These are phyloP conservation scores for Corchorus capsularis DNA, from an alignment of 345 rosid species.

Conservation along the genomic window DNA sequence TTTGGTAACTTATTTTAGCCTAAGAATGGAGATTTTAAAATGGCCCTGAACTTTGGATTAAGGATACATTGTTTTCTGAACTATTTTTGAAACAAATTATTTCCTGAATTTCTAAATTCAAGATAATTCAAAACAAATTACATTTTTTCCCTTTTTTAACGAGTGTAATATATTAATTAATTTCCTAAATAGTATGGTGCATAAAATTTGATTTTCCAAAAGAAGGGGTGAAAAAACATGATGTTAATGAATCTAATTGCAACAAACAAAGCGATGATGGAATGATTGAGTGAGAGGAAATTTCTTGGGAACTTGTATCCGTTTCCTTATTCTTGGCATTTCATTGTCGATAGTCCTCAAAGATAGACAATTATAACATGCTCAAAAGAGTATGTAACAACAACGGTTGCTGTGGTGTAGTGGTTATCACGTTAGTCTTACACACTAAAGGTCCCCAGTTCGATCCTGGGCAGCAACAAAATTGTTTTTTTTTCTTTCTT, in stretches of 20 bases:
- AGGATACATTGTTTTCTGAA: too few species aligned
- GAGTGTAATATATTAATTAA: too few species aligned
- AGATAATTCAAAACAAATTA: too few species aligned
- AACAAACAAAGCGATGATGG: background rate
- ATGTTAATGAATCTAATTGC: background rate
- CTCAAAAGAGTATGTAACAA: too few species aligned
- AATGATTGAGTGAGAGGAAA: conserved; percentile 18
- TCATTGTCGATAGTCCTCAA: background rate
- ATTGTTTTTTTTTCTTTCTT: too few species aligned
- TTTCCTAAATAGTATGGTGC: too few species aligned
- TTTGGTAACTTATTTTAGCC: too few species aligned
- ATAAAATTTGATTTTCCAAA: background rate
- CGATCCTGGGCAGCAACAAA: conserved; percentile 41
- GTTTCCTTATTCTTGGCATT: conserved; percentile 20
- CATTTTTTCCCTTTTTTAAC: too few species aligned
- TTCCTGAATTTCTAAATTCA: too few species aligned
- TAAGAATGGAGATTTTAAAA: too few species aligned
- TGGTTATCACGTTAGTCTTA: conserved; percentile 48
- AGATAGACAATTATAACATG: background rate
- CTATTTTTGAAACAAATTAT: too few species aligned
- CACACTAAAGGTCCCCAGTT: conserved; percentile 50
- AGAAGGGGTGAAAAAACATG: background rate
- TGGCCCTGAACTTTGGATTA: too few species aligned
- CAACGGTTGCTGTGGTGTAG: conserved; percentile 36
- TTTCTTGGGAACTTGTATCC: conserved; percentile 19